Base-by-base conservation (phyloP, 352 stramenopile species). In the Phytophthora cactorum region DNA sequence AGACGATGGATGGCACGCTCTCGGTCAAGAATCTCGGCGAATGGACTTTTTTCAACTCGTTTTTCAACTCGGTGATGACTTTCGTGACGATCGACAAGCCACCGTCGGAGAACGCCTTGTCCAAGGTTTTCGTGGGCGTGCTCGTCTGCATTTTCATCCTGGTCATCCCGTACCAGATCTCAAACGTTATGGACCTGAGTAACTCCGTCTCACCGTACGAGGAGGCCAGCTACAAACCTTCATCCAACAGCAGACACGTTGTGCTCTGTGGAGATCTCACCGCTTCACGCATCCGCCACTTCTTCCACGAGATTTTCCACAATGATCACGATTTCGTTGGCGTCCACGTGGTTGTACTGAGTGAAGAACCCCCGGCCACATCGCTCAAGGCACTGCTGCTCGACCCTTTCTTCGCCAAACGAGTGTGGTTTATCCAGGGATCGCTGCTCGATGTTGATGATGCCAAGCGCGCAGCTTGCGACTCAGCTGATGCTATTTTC, bases 31-130 rank as follows among this genome's bases (percentile, higher is more conserved):
- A 89, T 28, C 67, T 78, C 4, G 87, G 87, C 39, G 86, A 96
- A 51, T 96, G 88, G 88, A 96, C 88, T 2, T 96, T 93, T 54
- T 96, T 96, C 74, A 94, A 94, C 59, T 77, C 88, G 25, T 93
- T 92, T 49, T 96, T 96, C 78, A 96, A 96, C 56, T 96, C 88
- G 22, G 81, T 96, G 7, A 85, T 96, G 60, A 86, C 92, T 15
- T 96, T 96, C 22, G 88, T 96, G 46, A 93, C 88, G 11, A 96
- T 96, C 59, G 81, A 93, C 58, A 92, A 86, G 32, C 88, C 88
- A 9, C 87, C 88, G 2, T 86, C 88, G 5, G 86, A 96, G 52
- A 96, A 93, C 55, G 71, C 75, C n/a, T 75, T 96, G 17, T 84
- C 88, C 15, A 93, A 94, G 64, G 59, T 90, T 8, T 94, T 93